Conservation (phyloP, 1,284 basidiomycete genomes). For the Laetiporus sulphureus region DNA sequence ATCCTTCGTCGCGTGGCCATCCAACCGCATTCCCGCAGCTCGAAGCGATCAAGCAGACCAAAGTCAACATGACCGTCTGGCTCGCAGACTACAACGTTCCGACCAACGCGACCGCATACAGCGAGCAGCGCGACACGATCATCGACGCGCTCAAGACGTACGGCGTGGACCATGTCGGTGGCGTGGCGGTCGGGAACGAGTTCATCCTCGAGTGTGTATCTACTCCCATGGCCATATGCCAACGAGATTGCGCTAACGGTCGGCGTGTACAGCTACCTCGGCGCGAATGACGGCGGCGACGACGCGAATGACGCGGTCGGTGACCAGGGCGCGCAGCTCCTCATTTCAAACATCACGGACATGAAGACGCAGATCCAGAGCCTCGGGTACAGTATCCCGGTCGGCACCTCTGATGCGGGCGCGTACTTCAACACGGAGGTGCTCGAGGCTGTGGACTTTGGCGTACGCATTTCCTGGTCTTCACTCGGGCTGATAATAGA, state of each 20-base stretch:
- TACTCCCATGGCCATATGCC: conserved; percentile 4
- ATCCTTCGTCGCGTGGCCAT: neutral
- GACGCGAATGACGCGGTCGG: conserved; percentile 50
- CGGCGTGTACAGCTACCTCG: conserved; percentile 47
- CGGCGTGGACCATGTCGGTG: conserved; percentile 72
- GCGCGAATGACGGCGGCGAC: conserved; percentile 31
- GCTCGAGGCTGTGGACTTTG: conserved; percentile 69
- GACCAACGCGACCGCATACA: conserved; percentile 64
- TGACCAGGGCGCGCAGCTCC: conserved; percentile 43
- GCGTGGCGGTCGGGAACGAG: conserved; percentile 80
- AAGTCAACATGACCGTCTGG: conserved; percentile 83
- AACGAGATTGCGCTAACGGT: conserved; percentile 1
- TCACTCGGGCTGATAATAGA: neutral
- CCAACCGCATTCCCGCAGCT: conserved; percentile 33
- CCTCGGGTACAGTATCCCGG: conserved; percentile 54
- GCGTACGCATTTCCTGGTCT: conserved; percentile 35
- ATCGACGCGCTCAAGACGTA: conserved; percentile 68
- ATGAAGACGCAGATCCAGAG: conserved; percentile 46
- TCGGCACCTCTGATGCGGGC: conserved; percentile 92
- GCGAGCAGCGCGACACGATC: conserved; percentile 65
- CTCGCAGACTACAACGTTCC: conserved; percentile 74
- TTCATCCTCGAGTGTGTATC: conserved; percentile 68
- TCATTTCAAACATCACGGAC: conserved; percentile 65
- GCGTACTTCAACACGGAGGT: conserved; percentile 75
- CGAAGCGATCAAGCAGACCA: conserved; percentile 82